Conservation (phyloP, 73 alveolate species). For the Paramecium biaurelia region DNA sequence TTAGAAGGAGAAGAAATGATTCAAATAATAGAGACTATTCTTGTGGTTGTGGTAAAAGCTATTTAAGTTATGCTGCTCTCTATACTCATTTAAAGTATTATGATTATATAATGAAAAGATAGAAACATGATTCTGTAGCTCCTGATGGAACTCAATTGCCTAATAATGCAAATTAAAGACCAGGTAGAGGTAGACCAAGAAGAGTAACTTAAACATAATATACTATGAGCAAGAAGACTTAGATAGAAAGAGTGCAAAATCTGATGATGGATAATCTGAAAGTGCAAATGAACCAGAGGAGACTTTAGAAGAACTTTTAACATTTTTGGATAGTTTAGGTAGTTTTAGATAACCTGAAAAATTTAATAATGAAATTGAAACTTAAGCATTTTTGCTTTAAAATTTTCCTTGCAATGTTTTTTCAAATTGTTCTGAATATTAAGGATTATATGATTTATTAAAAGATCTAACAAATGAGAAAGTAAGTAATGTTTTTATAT, state of each 20-base stretch:
- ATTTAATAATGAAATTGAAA: not conserved
- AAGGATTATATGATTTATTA: not conserved
- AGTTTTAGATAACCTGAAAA: not conserved
- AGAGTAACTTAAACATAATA: not conserved
- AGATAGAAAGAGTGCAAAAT: constrained; percentile 23
- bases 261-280: constrained; percentile 53
- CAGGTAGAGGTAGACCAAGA: constrained; percentile 65
- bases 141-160: constrained; percentile 60
- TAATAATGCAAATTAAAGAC: not conserved
- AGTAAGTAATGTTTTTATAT: not conserved
- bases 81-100: constrained; percentile 92
- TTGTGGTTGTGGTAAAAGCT: constrained; percentile 98
- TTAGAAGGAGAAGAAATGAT: constrained; percentile 74
- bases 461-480: constrained; percentile 3
- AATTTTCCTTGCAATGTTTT: not conserved
- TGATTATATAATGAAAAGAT: not conserved
- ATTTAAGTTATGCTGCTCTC: constrained; percentile 94
- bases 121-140: constrained; percentile 55
- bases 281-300: constrained; percentile 51
- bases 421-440: not conserved
- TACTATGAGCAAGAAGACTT: not conserved
- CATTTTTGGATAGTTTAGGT: constrained; percentile 60
- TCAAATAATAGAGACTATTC: constrained; percentile 87
- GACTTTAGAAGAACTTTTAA: constrained; percentile 50
- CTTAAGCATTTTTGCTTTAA: not conserved